Conservation (phyloP, 805 yeast genomes). For the Starmerella ratchasimensis region DNA sequence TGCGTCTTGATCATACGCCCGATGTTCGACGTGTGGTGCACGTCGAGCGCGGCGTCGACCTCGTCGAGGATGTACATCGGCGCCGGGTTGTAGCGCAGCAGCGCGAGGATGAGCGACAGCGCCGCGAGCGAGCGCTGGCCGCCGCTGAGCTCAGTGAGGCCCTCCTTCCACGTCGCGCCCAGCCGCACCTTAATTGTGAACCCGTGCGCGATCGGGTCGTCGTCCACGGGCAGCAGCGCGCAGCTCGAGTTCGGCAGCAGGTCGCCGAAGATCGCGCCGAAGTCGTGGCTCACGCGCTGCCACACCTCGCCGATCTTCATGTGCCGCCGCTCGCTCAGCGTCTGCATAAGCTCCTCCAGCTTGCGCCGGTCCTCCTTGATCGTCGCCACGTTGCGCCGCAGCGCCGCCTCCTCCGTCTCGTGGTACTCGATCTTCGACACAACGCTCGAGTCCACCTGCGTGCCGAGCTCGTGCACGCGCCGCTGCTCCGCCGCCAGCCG, state of each 20-base stretch:
- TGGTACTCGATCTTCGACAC: conserved; percentile 16
- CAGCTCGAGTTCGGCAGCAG: conserved; percentile 82
- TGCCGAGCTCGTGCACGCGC: conserved; percentile 8
- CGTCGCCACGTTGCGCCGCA: conserved; percentile 9
- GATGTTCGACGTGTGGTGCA: conserved; percentile 93
- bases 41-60: conserved; percentile 95
- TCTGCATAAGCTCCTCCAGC: conserved; percentile 74
- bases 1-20: conserved; percentile 92
- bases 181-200: conserved; percentile 78
- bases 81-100: conserved; percentile 90
- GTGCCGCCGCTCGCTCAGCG: conserved; percentile 71
- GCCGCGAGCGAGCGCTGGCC: conserved; percentile 96
- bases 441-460: conserved; percentile 14
- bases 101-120: conserved; percentile 76
- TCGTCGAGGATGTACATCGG: conserved; percentile 97
- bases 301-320: conserved; percentile 74
- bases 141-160: conserved; percentile 87
- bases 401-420: conserved; percentile 15
- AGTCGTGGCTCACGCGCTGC: conserved; percentile 73
- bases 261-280: conserved; percentile 81
- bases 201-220: conserved; percentile 63
- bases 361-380: conserved; percentile 62
- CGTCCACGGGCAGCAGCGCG: conserved; percentile 65
- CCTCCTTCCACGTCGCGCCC: conserved; percentile 91
- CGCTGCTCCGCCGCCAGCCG: conserved; percentile 10